Evolutionary conservation across 2,329 filamentous ascomycete species (phyloP).

Genomic region (Aspergillus brunneoviolaceus): DNA sequence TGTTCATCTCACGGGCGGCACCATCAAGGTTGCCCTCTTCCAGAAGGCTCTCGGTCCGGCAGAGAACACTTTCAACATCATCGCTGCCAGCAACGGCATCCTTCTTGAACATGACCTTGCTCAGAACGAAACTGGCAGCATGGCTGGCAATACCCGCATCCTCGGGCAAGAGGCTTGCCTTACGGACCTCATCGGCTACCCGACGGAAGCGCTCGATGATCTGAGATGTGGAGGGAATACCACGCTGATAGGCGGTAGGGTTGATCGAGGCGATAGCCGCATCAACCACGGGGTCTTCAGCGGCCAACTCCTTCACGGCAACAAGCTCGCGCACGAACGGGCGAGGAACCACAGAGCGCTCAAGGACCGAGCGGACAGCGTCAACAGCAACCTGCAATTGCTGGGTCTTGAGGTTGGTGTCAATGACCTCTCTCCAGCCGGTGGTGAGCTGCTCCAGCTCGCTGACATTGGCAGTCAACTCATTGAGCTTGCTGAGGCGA

Average conservation of each 20-base stretch:
- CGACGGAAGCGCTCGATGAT: conserved; percentile 94
- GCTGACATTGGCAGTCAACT: conserved; percentile 72
- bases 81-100: conserved; percentile 76
- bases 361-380: conserved; percentile 80
- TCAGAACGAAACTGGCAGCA: conserved; percentile 83
- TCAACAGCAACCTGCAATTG: conserved; percentile 96
- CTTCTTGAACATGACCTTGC: conserved; percentile 96
- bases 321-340: conserved; percentile 93
- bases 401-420: conserved; percentile 88
- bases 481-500: conserved; percentile 79
- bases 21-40: conserved; percentile 92
- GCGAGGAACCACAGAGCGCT: conserved; percentile 69
- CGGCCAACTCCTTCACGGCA: conserved; percentile 87
- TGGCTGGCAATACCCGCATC: conserved; percentile 94
- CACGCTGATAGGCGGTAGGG: conserved; percentile 87
- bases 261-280: conserved; percentile 97
- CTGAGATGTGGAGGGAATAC: conserved; percentile 77
- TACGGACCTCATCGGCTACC: conserved; percentile 87
- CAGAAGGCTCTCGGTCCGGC: conserved; percentile 81
- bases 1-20: conserved; percentile 93
- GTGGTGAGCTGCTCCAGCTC: conserved; percentile 85
- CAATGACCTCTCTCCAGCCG: conserved; percentile 87
- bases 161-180: conserved; percentile 87
- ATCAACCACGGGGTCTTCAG: conserved; percentile 79
- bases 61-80: conserved; percentile 91